Evolutionary conservation across 768 basidiomycete genomes (phyloP).

Genomic region (Leccinum broughii): DNA sequence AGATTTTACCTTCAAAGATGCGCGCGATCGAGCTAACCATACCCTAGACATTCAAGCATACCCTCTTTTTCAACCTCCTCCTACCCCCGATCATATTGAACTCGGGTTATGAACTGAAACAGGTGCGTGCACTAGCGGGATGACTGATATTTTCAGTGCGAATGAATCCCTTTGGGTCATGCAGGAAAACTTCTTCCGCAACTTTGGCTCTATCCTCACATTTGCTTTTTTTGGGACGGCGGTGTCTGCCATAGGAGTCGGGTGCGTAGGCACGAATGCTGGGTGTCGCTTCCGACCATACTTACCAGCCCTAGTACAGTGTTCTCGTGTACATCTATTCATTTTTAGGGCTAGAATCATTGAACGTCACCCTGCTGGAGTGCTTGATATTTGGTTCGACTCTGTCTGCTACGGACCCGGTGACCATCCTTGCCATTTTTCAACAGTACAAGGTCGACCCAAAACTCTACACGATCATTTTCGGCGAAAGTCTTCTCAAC

Average conservation of each 20-base stretch:
- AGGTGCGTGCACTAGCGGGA: conserved; percentile 49
- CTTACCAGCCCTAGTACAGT: conserved; percentile 61
- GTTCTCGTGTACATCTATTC: conserved; percentile 94
- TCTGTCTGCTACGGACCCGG: conserved; percentile 95
- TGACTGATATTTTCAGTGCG: not conserved
- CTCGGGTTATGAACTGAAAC: conserved; percentile 96
- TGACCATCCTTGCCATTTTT: conserved; percentile 97
- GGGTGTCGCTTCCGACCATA: conserved; percentile 5
- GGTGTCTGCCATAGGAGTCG: conserved; percentile 93
- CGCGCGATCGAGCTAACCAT: conserved; percentile 9
- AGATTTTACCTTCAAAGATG: not conserved
- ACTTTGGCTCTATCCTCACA: conserved; percentile 93
- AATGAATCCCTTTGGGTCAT: not conserved
- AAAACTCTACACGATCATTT: conserved; percentile 95
- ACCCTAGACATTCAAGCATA: conserved; percentile 88
- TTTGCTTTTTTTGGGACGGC: conserved; percentile 96
- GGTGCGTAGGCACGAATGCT: conserved; percentile 53
- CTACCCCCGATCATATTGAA: conserved; percentile 98
- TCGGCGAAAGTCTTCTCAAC: conserved; percentile 94
- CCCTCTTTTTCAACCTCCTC: conserved; percentile 97
- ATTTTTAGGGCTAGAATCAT: conserved; percentile 86
- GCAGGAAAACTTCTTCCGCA: conserved; percentile 97
- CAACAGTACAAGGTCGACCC: conserved; percentile 99
- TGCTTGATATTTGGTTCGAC: conserved; percentile 97
- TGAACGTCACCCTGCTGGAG: conserved; percentile 84